These are phyloP conservation scores for Phaseolus lunatus DNA, from an alignment of 306 rosid species.

Conservation along the genomic window DNA sequence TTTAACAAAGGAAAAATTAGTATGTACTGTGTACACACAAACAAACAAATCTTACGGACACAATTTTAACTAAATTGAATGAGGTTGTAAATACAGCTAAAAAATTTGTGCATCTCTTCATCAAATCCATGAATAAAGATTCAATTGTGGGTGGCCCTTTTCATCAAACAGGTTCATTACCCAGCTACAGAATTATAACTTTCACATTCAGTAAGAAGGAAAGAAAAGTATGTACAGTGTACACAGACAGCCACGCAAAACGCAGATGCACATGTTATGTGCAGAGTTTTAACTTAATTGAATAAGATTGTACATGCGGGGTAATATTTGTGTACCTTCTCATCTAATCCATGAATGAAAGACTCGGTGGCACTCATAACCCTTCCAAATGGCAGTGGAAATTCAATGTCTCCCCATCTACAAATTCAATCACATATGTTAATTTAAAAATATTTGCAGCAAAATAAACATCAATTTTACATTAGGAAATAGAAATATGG, in stretches of 20 bases:
- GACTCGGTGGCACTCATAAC: conserved; percentile 87
- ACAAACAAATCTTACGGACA: conserved; percentile 9
- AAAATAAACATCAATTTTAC: conserved; percentile 10
- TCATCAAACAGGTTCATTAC: neutral
- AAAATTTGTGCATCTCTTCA: conserved; percentile 69
- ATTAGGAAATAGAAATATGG: conserved; percentile 20
- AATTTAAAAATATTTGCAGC: conserved; percentile 7
- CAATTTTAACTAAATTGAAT: conserved; percentile 15
- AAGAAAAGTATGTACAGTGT: neutral
- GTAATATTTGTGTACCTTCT: conserved; percentile 67
- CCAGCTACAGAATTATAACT: neutral
- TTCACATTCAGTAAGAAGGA: neutral
- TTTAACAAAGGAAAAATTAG: neutral
- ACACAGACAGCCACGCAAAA: neutral
- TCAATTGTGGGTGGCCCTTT: conserved; percentile 29
- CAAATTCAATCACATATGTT: conserved; percentile 39
- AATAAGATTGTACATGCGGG: conserved; percentile 31
- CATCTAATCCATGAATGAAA: conserved; percentile 88
- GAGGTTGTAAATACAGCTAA: conserved; percentile 15
- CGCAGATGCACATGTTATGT: neutral
- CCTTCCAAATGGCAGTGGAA: conserved; percentile 96
- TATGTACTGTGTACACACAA: neutral
- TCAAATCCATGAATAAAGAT: conserved; percentile 80
- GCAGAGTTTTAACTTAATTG: conserved; percentile 15
- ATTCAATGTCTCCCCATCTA: conserved; percentile 91